Evolutionary conservation across 352 stramenopile genomes (phyloP).

Genomic region (Globisporangium radiosum): DNA sequence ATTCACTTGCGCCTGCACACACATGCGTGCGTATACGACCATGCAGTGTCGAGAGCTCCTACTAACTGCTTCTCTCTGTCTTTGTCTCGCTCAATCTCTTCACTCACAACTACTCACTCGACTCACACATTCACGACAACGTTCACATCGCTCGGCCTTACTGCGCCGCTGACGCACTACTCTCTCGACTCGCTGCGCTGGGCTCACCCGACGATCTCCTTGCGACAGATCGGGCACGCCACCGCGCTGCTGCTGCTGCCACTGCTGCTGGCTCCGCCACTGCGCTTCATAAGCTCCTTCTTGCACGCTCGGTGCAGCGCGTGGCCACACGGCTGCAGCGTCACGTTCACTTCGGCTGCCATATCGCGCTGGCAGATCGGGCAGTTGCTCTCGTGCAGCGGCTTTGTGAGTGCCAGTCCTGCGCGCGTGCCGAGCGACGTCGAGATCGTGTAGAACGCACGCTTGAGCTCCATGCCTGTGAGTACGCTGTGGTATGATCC

Average conservation of each 20-base stretch:
- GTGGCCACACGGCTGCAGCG: slow-evolving; percentile 33
- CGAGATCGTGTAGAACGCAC: slow-evolving; percentile 72
- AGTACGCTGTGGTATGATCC: slow-evolving; percentile 59
- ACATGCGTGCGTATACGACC: not conserved
- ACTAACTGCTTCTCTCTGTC: not conserved
- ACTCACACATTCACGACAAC: not conserved
- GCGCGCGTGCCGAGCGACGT: slow-evolving; percentile 54
- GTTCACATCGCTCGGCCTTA: not conserved
- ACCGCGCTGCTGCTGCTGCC: not conserved
- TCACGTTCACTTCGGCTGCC: slow-evolving; percentile 31
- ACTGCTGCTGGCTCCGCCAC: not conserved
- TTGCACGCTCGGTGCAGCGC: slow-evolving; percentile 33
- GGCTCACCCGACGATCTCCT: slow-evolving; percentile 1
- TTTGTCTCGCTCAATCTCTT: not conserved
- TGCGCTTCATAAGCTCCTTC: slow-evolving; percentile 20
- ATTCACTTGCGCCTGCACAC: not conserved
- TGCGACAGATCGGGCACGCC: slow-evolving; percentile 12
- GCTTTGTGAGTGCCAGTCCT: slow-evolving; percentile 52
- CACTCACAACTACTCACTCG: not conserved
- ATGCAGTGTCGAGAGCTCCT: not conserved
- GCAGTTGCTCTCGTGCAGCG: slow-evolving; percentile 40
- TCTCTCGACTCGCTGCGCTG: not conserved
- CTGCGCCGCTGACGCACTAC: not conserved
- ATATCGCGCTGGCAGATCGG: slow-evolving; percentile 54
- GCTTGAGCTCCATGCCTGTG: slow-evolving; percentile 57